Evolutionary conservation across 2,329 filamentous ascomycete species (phyloP), one percentile per base, ranked within the genome.

Genomic region (Beauveria pseudobassiana): DNA sequence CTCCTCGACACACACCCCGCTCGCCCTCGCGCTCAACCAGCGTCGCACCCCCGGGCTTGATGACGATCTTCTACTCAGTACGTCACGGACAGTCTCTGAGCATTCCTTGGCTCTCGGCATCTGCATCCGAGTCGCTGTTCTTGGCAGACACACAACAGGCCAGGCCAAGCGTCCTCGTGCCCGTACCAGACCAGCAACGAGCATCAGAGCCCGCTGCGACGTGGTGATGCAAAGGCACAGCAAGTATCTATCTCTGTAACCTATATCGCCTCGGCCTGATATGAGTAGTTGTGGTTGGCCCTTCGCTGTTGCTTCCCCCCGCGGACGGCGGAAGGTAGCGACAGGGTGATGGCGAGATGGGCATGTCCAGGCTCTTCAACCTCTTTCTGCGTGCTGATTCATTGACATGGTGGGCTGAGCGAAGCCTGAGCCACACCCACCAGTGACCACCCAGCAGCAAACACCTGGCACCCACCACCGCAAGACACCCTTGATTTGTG

Each of bases 31-130:
- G 54, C 28, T 57, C 43, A 48, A 9, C 30, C 18, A 34, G 20
- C 30, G 51, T 56, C 51, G 51, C 59, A 59, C 57, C 24, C 24
- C 6, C 22, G 46, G 46, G 48, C 56, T 26, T 34, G 20, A 52
- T 52, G 61, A 54, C 61, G 55, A 59, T 62, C 55, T 54, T 38
- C 40, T 62, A 30, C 42, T 55, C 60, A 22, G 61, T 59, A 59
- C 40, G 50, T 62, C 61, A 59, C 54, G 57, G 57, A 26, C 26
- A 22, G 55, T 59, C 54, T 54, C 28, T 62, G 54, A 26, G 51
- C 43, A 26, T 22, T 51, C 24, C 61, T 62, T 62, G 61, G 61
- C 55, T 54, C 61, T 62, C 61, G 61, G 61, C 61, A 62, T 50
- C 48, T 49, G 28, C 49, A 62, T 62, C 61, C 61, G 61, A 62